Base-by-base conservation (phyloP, 148 eudicot species). In the Persicaria tinctoria region DNA sequence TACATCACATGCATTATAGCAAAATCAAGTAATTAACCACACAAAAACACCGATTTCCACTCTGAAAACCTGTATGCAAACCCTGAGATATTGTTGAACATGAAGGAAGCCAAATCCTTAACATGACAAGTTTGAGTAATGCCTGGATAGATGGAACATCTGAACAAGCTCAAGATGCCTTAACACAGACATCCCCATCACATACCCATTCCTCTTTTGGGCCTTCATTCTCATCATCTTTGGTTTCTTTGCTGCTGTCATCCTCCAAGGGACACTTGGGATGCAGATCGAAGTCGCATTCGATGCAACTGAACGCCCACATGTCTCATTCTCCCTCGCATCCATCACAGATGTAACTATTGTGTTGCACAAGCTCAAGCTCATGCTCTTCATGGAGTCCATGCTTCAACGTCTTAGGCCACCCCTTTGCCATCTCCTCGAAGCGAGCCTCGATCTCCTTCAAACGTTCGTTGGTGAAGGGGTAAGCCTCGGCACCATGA, bases 401-500 rank as follows among this genome's bases (percentile, higher is more conserved):
- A 69, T 85, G 84, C 46, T 69, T 79, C 77, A 87, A 64, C 77
- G 82, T 83, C 80, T 84, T 56, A 4, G 93, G 91, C 93, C 93
- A 91, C 14, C 76, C 82, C 72, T 85, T 84, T 6, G 87, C 84
- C 87, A 85, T 82, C 68, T 84, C 87, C 60, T 82, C 86, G 16
- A 76, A 79, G 53, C 74, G 76, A 2, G 78, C 82, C 74, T 89
- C 90, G 8, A 89, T 74, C 78, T 82, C 89, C 80, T 88, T 81
- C 53, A 89, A 16, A 46, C 85, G 84, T 59, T 89, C 85, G 6
- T 80, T 76, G 0, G 90, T 87, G 74, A 91, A 91, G 6, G 93
- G 97, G 77, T 83, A 91, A 8, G 91, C 91, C 9, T 82, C 79
- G 1, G 86, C 81, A 12, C 97, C 97, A 73, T 89, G 84, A 8